These are phyloP conservation scores for Geranium rotundifolium DNA, from an alignment of 345 rosid genomes.

Conservation along the genomic window DNA sequence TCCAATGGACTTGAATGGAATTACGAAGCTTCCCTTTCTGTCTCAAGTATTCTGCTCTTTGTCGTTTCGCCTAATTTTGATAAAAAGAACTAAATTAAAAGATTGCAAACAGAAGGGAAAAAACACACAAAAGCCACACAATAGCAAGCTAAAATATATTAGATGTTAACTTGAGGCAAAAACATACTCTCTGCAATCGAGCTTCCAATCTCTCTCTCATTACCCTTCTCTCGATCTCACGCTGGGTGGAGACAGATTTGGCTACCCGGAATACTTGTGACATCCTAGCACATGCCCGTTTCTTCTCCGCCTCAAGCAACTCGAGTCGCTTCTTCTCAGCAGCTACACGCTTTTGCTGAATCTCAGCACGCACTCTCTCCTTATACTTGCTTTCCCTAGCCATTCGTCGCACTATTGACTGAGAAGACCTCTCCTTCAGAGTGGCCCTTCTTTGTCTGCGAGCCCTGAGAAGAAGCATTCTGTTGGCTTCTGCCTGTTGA, in stretches of 20 bases:
- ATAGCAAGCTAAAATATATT: not conserved
- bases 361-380: conserved; percentile 69
- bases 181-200: conserved; percentile 67
- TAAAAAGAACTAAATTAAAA: conserved; percentile 5
- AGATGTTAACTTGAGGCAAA: conserved; percentile 4
- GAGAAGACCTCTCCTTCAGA: conserved; percentile 70
- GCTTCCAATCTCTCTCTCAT: conserved; percentile 77
- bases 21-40: conserved; percentile 62
- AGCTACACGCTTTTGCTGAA: conserved; percentile 78
- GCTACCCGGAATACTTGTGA: conserved; percentile 65
- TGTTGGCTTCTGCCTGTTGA: conserved; percentile 83
- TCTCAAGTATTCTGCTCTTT: conserved; percentile 81
- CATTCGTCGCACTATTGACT: conserved; percentile 65
- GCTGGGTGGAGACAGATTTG: conserved; percentile 57
- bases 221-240: conserved; percentile 83
- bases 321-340: conserved; percentile 89
- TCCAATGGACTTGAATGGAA: conserved; percentile 32
- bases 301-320: conserved; percentile 82
- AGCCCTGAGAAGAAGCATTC: conserved; percentile 77
- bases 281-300: conserved; percentile 70
- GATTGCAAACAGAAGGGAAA: not conserved
- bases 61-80: conserved; percentile 57
- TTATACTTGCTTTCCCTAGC: conserved; percentile 82
- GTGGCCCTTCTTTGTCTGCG: conserved; percentile 61
- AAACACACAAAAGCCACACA: not conserved